These are phyloP conservation scores for Arthrobotrys pseudoclavata DNA, from an alignment of 2,329 filamentous ascomycete genomes.

Conservation along the genomic window DNA sequence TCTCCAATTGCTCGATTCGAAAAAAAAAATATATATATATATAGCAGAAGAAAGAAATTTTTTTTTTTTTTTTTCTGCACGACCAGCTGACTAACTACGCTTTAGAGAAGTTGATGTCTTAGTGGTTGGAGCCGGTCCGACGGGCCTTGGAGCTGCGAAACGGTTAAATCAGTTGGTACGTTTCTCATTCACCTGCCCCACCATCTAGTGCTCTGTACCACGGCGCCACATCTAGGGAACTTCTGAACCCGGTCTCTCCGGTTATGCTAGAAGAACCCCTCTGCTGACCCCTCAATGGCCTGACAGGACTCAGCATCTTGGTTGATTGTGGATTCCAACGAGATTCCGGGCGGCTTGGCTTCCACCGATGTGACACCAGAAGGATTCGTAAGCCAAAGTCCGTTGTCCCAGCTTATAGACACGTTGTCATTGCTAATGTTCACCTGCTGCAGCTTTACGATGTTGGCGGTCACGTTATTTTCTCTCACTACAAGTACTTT, in stretches of 20 bases:
- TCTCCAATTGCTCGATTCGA: neutral
- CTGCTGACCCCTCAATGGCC: constrained; percentile 26
- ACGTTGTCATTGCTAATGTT: neutral
- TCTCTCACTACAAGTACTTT: constrained; percentile 99
- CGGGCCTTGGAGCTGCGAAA: constrained; percentile 97
- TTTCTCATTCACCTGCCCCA: constrained; percentile 24
- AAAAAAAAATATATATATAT: too few relatives aligned
- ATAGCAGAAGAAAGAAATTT: too few relatives aligned
- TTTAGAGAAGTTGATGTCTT: constrained; percentile 91
- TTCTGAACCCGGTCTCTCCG: constrained; percentile 6
- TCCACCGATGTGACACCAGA: constrained; percentile 95
- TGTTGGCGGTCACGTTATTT: constrained; percentile 97
- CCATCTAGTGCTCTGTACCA: constrained; percentile 3
- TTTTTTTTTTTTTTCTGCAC: constrained; percentile 4
- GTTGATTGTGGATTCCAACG: constrained; percentile 93
- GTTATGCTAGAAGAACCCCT: constrained; percentile 1
- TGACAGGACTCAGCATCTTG: constrained; percentile 88
- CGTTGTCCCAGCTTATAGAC: constrained; percentile 9
- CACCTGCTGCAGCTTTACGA: constrained; percentile 82
- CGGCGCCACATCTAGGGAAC: neutral
- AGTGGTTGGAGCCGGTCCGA: constrained; percentile 97
- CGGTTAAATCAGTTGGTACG: constrained; percentile 94
- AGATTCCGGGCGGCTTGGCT: constrained; percentile 93
- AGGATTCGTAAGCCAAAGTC: constrained; percentile 83
- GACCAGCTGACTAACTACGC: constrained; percentile 22